Percentiles rank a stretch among this genome's conserved stretches.
These are phyloP conservation scores for Biscogniauxia mediterranea DNA, from an alignment of 2,329 filamentous ascomycete genomes.

Conservation along the genomic window DNA sequence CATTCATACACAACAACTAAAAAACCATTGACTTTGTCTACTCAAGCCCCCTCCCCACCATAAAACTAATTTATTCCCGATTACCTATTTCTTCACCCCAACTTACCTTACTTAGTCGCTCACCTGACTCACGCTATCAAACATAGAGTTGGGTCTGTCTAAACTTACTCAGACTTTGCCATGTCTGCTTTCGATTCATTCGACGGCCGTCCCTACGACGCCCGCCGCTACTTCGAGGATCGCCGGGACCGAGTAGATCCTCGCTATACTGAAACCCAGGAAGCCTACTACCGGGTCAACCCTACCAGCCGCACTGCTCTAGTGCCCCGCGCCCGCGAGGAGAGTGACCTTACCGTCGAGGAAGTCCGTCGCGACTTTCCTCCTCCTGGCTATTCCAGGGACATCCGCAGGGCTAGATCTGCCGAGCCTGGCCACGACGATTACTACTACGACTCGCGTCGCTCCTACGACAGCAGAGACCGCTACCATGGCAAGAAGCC, in stretches of 20 bases:
- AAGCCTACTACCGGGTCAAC: slow-evolving; percentile 45
- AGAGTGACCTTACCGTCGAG: slow-evolving; percentile 74
- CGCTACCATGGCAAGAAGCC: slow-evolving; percentile 49
- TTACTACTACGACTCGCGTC: slow-evolving; percentile 53
- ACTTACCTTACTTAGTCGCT: background rate
- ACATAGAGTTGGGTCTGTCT: background rate
- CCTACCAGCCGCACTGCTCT: slow-evolving; percentile 48
- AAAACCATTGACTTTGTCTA: too few species aligned
- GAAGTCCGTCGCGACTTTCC: slow-evolving; percentile 84
- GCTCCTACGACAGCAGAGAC: slow-evolving; percentile 32
- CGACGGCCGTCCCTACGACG: slow-evolving; percentile 45
- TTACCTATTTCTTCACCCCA: too few species aligned
- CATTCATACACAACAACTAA: background rate
- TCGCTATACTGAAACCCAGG: slow-evolving; percentile 53
- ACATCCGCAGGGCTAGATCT: slow-evolving; percentile 62
- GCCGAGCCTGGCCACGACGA: slow-evolving; percentile 60
- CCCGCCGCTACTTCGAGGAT: slow-evolving; percentile 52
- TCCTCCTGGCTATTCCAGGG: slow-evolving; percentile 58
- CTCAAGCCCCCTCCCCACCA: too few species aligned
- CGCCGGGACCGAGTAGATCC: slow-evolving; percentile 50
- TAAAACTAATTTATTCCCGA: too few species aligned
- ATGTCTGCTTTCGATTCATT: slow-evolving; percentile 56
- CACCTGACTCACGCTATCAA: background rate
- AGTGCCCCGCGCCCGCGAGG: slow-evolving; percentile 62
- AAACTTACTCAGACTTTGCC: slow-evolving; percentile 7